A percentile compares a stretch with the other conserved stretches of the same genome.
Conservation (phyloP, 2,329 filamentous ascomycete genomes). For the Paradendryphiella salina region DNA sequence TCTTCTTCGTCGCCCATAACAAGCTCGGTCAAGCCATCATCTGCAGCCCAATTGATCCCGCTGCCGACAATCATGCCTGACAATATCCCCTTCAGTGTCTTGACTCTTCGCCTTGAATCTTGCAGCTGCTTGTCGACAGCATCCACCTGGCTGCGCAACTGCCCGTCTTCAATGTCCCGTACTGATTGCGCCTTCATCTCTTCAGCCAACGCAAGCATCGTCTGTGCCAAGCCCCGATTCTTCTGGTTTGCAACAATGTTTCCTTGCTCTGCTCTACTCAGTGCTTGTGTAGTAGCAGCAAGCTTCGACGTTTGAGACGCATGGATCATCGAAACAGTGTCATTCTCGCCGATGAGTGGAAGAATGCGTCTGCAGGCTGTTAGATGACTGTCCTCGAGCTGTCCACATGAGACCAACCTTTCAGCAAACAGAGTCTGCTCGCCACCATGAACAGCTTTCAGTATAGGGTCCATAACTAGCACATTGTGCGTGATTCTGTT, state of each 20-base stretch:
- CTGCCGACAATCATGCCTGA: slow-evolving; percentile 79
- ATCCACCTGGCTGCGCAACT: slow-evolving; percentile 60
- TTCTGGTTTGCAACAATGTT: slow-evolving; percentile 59
- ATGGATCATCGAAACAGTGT: slow-evolving; percentile 66
- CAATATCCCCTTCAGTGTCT: slow-evolving; percentile 75
- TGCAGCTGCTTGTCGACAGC: slow-evolving; percentile 63
- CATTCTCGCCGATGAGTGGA: slow-evolving; percentile 67
- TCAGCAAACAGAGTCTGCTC: slow-evolving; percentile 67
- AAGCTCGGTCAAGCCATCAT: slow-evolving; percentile 67
- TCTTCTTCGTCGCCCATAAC: slow-evolving; percentile 68
- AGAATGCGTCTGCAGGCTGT: slow-evolving; percentile 62
- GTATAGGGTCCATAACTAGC: slow-evolving; percentile 71
- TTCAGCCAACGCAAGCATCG: slow-evolving; percentile 66
- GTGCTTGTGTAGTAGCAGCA: slow-evolving; percentile 55
- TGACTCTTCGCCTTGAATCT: slow-evolving; percentile 67
- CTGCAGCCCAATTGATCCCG: slow-evolving; percentile 77
- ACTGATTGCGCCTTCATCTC: slow-evolving; percentile 58
- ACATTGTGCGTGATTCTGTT: slow-evolving; percentile 70
- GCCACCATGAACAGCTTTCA: slow-evolving; percentile 75
- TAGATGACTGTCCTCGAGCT: slow-evolving; percentile 7
- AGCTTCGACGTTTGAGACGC: slow-evolving; percentile 62
- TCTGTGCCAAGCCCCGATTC: slow-evolving; percentile 66
- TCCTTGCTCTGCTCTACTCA: slow-evolving; percentile 62
- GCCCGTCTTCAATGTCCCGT: slow-evolving; percentile 59
- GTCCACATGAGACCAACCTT: slow-evolving; percentile 56